These are phyloP conservation scores for Geranomyces michiganensis DNA, from an alignment of 192 early-diverging fungal genomes.

Conservation along the genomic window DNA sequence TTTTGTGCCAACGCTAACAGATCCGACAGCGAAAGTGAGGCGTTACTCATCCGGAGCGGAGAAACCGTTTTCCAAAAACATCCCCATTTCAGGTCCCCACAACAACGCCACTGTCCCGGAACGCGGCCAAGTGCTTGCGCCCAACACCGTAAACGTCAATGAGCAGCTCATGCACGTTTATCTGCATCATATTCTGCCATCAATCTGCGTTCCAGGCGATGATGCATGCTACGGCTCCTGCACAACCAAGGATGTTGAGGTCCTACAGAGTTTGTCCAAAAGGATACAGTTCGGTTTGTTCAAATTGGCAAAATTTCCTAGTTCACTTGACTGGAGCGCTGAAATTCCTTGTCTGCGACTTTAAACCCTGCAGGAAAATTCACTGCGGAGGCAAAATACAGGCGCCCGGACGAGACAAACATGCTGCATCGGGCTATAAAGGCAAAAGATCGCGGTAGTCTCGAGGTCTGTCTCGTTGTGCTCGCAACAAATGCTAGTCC, in stretches of 20 bases:
- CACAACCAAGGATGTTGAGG: constrained; percentile 92
- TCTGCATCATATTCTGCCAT: constrained; percentile 72
- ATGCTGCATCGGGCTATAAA: no score
- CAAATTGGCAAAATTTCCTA: constrained; percentile 17
- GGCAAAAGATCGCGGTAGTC: no score
- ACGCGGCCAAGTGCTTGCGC: constrained; percentile 74
- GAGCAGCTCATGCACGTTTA: constrained; percentile 80
- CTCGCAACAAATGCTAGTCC: no score
- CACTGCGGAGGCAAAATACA: no score
- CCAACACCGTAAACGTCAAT: constrained; percentile 87
- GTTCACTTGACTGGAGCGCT: no score
- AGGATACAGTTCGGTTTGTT: constrained; percentile 88
- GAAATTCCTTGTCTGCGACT: no score
- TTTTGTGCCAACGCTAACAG: no score
- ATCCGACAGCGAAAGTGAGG: constrained; percentile 42
- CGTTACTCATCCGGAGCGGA: constrained; percentile 85
- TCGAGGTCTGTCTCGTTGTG: no score
- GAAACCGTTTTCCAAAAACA: constrained; percentile 81
- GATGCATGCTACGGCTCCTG: constrained; percentile 90
- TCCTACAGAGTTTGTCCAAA: constrained; percentile 85
- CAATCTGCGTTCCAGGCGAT: constrained; percentile 72
- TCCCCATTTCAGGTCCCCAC: constrained; percentile 84
- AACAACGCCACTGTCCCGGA: no score
- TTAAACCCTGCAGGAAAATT: no score
- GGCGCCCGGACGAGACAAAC: no score